Percentiles rank a stretch among this genome's conserved stretches.
Conservation (phyloP, 2,329 filamentous ascomycete genomes). For the Magnaporthiopsis incrustans region DNA sequence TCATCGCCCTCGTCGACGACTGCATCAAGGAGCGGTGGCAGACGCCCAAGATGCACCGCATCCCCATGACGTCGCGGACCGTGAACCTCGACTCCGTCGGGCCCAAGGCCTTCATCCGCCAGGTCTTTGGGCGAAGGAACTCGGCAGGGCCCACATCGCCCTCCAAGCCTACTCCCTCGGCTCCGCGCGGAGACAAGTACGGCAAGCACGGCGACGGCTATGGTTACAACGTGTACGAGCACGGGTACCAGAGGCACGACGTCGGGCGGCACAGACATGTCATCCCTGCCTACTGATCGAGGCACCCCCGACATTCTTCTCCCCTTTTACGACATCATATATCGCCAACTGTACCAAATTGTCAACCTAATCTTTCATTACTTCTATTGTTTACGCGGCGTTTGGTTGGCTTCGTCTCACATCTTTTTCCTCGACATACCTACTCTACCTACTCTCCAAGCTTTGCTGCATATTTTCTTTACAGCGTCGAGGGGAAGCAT, state of each 20-base stretch:
- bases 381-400: background rate
- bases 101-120: conserved; percentile 26
- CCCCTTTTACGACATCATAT: background rate
- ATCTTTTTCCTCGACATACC: no score
- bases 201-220: background rate
- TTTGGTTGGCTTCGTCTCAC: no score
- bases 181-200: background rate
- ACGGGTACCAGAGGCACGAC: conserved; percentile 13
- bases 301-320: background rate
- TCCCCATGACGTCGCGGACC: conserved; percentile 24
- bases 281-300: background rate
- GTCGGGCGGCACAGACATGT: background rate
- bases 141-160: conserved; percentile 9
- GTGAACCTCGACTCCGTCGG: conserved; percentile 27
- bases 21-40: conserved; percentile 76
- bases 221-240: background rate
- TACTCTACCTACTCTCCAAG: background rate
- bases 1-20: conserved; percentile 84
- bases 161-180: background rate
- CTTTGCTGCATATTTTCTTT: conserved; percentile 1
- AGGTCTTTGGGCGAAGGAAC: conserved; percentile 24
- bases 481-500: background rate
- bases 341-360: background rate
- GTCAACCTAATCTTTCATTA: background rate
- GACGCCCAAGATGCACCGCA: conserved; percentile 33